Conservation (phyloP, 2,329 filamentous ascomycete species). For the Fusarium tanahbumbuense region DNA sequence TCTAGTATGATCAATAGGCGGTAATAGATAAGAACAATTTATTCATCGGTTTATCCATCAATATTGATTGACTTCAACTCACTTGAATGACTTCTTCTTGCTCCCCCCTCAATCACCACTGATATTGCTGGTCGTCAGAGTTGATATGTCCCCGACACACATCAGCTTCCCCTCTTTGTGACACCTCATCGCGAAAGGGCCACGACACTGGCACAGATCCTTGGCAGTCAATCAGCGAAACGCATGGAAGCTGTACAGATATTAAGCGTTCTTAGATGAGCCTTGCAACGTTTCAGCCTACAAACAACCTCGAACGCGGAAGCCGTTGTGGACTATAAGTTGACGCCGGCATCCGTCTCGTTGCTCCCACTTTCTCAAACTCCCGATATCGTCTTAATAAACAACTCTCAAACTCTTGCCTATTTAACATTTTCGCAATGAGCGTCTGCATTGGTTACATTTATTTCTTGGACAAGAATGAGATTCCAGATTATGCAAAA, state of each 20-base stretch:
- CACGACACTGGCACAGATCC: rapidly evolving
- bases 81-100: rapidly evolving
- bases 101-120: rapidly evolving
- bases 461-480: not conserved
- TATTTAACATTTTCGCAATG: no score
- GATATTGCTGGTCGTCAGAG: rapidly evolving
- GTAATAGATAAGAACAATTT: conserved; percentile 13
- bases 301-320: no score
- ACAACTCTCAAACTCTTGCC: no score
- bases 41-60: not conserved
- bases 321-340: no score
- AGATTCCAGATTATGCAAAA: rapidly evolving
- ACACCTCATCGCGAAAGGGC: not conserved
- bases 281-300: no score
- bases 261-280: no score
- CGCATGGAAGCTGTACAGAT: not conserved
- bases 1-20: conserved; percentile 2
- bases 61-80: not conserved
- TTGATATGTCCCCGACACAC: not conserved
- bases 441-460: not conserved
- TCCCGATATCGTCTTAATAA: no score
- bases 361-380: no score
- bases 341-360: rapidly evolving
- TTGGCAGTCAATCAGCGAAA: not conserved
- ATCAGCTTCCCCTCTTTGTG: no score